phyloP scores from a whole-genome alignment of 306 rosid genomes.

The Pyrus pyrifolia region DNA sequence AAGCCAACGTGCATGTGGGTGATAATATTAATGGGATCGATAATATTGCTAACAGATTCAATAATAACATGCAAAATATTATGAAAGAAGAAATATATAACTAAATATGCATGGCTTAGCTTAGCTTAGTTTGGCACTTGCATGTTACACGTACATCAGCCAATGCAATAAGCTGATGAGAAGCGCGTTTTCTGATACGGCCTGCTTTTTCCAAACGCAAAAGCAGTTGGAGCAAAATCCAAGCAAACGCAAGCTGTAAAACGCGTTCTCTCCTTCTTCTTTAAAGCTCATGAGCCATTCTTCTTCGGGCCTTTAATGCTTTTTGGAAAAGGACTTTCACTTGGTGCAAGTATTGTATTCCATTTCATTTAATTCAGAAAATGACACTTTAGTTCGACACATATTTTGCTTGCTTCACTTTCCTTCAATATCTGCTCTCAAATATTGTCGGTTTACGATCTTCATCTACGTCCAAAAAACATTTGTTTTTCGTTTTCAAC shows the following conservation, averaged over 20 bases:
- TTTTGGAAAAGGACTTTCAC: slow-evolving; percentile 13
- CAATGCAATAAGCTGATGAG: background rate
- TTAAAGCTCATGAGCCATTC: slow-evolving; percentile 7
- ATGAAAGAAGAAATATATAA: background rate
- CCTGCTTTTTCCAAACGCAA: background rate
- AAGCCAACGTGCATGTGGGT: background rate
- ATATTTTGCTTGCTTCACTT: too few species aligned
- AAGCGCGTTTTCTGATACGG: background rate
- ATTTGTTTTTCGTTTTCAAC: too few species aligned
- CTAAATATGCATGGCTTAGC: background rate
- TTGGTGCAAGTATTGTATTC: background rate
- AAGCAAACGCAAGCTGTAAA: slow-evolving; percentile 26
- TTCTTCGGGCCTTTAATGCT: slow-evolving; percentile 34
- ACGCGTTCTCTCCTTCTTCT: slow-evolving; percentile 33
- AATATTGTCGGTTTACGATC: background rate
- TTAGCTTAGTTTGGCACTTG: background rate
- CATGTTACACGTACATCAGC: background rate
- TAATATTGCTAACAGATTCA: background rate
- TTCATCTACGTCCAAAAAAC: too few species aligned
- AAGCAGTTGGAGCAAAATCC: background rate
- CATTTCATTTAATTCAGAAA: background rate
- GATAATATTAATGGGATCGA: background rate
- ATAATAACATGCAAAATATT: background rate
- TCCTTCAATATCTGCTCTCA: background rate
- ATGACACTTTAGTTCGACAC: background rate